Conservation (phyloP, 768 basidiomycete genomes). For the Lactarius sanguifluus region DNA sequence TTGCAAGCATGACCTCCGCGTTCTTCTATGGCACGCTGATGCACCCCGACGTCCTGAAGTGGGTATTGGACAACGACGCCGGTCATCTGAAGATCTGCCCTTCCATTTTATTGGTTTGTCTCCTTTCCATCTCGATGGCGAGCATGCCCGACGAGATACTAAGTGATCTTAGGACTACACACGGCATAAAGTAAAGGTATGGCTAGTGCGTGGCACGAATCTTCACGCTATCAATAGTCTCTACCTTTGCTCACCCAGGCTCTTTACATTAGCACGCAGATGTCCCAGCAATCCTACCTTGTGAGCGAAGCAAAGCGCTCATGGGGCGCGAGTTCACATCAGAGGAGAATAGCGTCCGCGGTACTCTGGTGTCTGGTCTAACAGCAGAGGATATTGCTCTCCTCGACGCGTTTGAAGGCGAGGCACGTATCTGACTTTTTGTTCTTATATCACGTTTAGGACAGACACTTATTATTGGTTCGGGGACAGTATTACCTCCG, state of each 20-base stretch:
- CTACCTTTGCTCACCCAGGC: not conserved
- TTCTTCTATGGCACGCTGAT: constrained; percentile 93
- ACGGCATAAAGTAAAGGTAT: constrained; percentile 73
- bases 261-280: constrained; percentile 52
- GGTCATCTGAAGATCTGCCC: constrained; percentile 63
- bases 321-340: constrained; percentile 44
- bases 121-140: not conserved
- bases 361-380: constrained; percentile 76
- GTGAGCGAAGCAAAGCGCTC: constrained; percentile 43
- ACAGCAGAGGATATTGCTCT: constrained; percentile 60
- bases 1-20: constrained; percentile 43
- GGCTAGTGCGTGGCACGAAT: constrained; percentile 6
- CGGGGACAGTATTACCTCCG: constrained; percentile 68
- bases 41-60: constrained; percentile 77
- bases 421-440: constrained; percentile 45
- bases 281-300: constrained; percentile 83
- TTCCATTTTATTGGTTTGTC: constrained; percentile 68
- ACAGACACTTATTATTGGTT: no score
- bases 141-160: not conserved
- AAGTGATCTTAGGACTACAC: constrained; percentile 64
- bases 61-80: constrained; percentile 75
- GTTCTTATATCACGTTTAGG: no score
- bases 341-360: constrained; percentile 75
- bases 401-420: constrained; percentile 82
- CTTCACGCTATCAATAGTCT: not conserved